phyloP scores from a whole-genome alignment of 164 flowering plant genomes.

The Macadamia integrifolia region DNA sequence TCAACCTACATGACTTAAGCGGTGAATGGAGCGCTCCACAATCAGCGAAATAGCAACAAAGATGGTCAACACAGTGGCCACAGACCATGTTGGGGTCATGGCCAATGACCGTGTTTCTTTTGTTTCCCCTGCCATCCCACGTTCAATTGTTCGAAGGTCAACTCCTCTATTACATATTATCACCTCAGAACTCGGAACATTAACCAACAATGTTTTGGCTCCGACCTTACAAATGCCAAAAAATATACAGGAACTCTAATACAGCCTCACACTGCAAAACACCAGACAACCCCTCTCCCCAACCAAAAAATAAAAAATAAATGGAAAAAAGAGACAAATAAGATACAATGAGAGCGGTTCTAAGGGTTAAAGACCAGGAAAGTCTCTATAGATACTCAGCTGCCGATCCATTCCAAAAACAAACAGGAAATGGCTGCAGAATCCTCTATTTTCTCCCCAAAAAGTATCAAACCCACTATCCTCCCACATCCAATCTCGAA shows the following conservation, averaged over 20 bases:
- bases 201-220: no score
- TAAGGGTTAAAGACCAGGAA: background rate
- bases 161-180: background rate
- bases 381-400: background rate
- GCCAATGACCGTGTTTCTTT: slow-evolving; percentile 60
- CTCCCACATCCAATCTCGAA: no score
- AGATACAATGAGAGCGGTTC: no score
- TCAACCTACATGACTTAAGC: slow-evolving; percentile 66
- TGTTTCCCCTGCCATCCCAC: slow-evolving; percentile 37
- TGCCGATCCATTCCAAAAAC: background rate
- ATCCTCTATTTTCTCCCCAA: background rate
- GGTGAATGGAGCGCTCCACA: slow-evolving; percentile 92
- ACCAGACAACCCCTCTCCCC: no score
- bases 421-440: background rate
- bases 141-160: no score
- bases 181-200: background rate
- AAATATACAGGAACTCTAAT: no score
- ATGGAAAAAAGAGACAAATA: no score
- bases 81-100: slow-evolving; percentile 98
- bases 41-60: slow-evolving; percentile 87
- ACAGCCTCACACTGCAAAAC: no score
- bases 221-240: no score
- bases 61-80: slow-evolving; percentile 78
- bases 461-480: no score
- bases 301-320: no score